Conservation (phyloP, 805 yeast genomes). For the Metschnikowia arizonensis region DNA sequence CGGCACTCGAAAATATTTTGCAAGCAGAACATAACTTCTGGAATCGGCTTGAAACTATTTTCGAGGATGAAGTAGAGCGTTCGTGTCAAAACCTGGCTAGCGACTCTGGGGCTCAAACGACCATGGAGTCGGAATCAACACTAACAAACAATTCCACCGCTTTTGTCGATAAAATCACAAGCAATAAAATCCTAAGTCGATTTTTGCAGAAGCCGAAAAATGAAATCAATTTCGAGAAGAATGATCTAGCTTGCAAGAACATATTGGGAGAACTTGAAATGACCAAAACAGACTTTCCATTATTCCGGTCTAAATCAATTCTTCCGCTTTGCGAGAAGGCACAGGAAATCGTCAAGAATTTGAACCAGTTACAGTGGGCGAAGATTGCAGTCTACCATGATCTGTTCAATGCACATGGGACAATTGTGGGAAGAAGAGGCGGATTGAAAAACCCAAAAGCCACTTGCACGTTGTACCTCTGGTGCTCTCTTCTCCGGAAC, state of each 20-base stretch:
- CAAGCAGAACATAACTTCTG: slow-evolving; percentile 33
- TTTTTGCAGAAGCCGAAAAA: slow-evolving; percentile 8
- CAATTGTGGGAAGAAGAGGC: slow-evolving; percentile 76
- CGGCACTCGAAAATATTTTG: slow-evolving; percentile 35
- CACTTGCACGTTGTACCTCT: slow-evolving; percentile 47
- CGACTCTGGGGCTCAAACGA: slow-evolving; percentile 11
- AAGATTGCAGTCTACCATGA: slow-evolving; percentile 72
- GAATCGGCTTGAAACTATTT: slow-evolving; percentile 8
- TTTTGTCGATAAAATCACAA: background rate
- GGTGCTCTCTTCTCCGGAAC: slow-evolving; percentile 40
- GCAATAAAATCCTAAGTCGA: background rate
- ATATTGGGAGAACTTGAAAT: slow-evolving; percentile 1
- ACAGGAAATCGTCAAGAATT: slow-evolving; percentile 42
- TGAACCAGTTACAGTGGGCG: slow-evolving; percentile 68
- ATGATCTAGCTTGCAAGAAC: slow-evolving; percentile 18
- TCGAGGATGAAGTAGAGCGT: slow-evolving; percentile 13
- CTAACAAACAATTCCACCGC: background rate
- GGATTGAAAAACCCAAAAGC: slow-evolving; percentile 48
- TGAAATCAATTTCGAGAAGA: slow-evolving; percentile 21
- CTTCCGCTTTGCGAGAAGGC: slow-evolving; percentile 39
- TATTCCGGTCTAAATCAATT: slow-evolving; percentile 30
- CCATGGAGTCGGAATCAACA: background rate
- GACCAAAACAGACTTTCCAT: slow-evolving; percentile 19
- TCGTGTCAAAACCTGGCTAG: slow-evolving; percentile 12
- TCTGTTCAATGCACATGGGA: slow-evolving; percentile 79